Percentiles rank a stretch among this genome's conserved stretches.
Evolutionary conservation across 208 protist species (phyloP).

Genomic region (Wallacemonas rigidus): DNA sequence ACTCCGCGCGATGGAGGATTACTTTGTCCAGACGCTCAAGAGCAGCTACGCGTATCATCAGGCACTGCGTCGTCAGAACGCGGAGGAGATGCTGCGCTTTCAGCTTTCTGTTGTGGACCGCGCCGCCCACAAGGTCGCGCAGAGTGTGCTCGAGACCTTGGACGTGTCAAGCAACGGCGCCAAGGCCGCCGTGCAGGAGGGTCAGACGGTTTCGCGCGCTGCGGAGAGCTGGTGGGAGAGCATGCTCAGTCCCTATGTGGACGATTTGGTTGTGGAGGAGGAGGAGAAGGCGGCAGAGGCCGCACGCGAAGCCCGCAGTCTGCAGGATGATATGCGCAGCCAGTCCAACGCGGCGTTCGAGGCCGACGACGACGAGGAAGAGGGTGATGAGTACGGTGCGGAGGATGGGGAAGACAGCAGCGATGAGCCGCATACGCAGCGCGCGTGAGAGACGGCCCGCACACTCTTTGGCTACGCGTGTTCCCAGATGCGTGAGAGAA

Average conservation of each 20-base stretch:
- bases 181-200: neutral
- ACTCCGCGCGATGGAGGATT: conserved; percentile 83
- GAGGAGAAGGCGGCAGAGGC: conserved; percentile 24
- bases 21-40: conserved; percentile 70
- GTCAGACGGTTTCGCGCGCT: neutral
- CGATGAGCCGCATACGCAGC: neutral
- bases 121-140: conserved; percentile 57
- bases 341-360: conserved; percentile 22
- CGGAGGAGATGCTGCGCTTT: conserved; percentile 64
- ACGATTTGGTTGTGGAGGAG: conserved; percentile 40
- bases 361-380: conserved; percentile 26
- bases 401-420: conserved; percentile 4
- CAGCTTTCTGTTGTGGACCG: conserved; percentile 58
- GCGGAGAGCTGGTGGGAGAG: conserved; percentile 48
- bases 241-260: conserved; percentile 51
- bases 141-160: conserved; percentile 21
- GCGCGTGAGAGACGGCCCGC: neutral
- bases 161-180: conserved; percentile 3
- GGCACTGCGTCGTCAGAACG: conserved; percentile 52
- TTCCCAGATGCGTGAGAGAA: too few species aligned
- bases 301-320: conserved; percentile 9
- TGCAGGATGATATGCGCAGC: conserved; percentile 17
- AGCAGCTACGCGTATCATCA: conserved; percentile 68
- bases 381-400: conserved; percentile 15
- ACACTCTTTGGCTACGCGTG: too few species aligned